Evolutionary conservation across 805 yeast genomes (phyloP).

Genomic region (Candida nanaspora): DNA sequence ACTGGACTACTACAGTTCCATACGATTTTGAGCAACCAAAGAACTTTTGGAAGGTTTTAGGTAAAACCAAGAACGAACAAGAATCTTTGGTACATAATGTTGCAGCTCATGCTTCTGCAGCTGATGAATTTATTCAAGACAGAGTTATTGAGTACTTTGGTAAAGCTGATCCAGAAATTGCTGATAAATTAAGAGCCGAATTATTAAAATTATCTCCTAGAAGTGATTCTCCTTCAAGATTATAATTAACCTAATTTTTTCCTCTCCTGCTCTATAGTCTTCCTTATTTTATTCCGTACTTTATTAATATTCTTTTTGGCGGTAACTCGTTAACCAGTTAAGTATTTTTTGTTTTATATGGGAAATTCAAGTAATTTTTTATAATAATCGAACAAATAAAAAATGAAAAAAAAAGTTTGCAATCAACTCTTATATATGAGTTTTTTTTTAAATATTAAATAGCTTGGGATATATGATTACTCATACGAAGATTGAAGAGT

Average conservation of each 20-base stretch:
- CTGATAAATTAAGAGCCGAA: constrained; percentile 60
- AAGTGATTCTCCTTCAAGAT: constrained; percentile 22
- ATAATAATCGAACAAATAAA: no score
- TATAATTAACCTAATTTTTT: constrained; percentile 7
- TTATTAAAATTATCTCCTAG: constrained; percentile 45
- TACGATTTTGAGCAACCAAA: constrained; percentile 74
- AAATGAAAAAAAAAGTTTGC: no score
- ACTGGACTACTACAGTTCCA: constrained; percentile 63
- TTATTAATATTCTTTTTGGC: neutral
- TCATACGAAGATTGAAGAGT: no score
- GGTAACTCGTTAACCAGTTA: no score
- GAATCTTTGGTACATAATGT: constrained; percentile 76
- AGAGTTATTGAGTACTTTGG: constrained; percentile 69
- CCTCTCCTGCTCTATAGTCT: neutral
- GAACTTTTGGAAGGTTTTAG: constrained; percentile 70
- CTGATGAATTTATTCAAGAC: constrained; percentile 72
- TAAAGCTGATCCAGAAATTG: constrained; percentile 65
- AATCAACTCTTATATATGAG: no score
- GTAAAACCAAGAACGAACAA: constrained; percentile 77
- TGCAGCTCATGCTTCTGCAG: constrained; percentile 63
- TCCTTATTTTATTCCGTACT: neutral
- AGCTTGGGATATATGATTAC: no score
- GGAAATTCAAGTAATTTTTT: no score
- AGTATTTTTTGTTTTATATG: no score
- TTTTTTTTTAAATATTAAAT: no score